Base-by-base conservation (phyloP, 2,329 filamentous ascomycete genomes). In the Clarireedia monteithiana region DNA sequence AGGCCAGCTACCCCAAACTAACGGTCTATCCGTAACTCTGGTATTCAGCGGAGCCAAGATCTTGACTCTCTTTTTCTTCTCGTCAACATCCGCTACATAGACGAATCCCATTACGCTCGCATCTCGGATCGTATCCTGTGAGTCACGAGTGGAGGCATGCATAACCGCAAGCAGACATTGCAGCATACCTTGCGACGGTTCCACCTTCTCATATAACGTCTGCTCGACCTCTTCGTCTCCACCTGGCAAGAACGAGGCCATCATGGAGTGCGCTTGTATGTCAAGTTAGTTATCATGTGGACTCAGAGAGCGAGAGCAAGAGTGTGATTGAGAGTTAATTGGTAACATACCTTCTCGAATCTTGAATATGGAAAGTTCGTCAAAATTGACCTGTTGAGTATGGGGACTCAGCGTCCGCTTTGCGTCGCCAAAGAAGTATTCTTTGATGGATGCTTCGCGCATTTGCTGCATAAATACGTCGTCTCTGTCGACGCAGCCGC, bases 401-500 rank as follows among this genome's bases (percentile, higher is more conserved):
- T 91, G 88, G 0, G 94, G 94, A 47, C 88, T 94, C 2, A 99
- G 76, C 0, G 89, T 87, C 57, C 87, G 81, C 59, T 83, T 84
- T 1, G 80, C 73, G 60, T 88, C 86, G 9, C 94, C 94, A 68
- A 96, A 99, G 74, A 99, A 99, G 72, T 99, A 99, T 64, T 91
- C 86, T 62, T 88, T 86, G 52, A 96, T 91, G 50, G 88, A 81
- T 0, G 86, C 82, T 66, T 95, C 88, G 46, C 88, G 81, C 5
- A 82, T 73, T 15, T 83, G 78, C 65, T 89, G 87, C 77, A 91
- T 83, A 69, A 89, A 95, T 0, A 74, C 69, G 39, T 85, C 81
- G 60, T 91, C 86, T 48, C 89, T 81, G 65, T 89, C 83, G 1
- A 89, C 88, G 39, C 89, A 91, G 24, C 94, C 94, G 38, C 89